phyloP scores from a whole-genome alignment of 495 filamentous ascomycete genomes.

The Penicillium pancosmium region DNA sequence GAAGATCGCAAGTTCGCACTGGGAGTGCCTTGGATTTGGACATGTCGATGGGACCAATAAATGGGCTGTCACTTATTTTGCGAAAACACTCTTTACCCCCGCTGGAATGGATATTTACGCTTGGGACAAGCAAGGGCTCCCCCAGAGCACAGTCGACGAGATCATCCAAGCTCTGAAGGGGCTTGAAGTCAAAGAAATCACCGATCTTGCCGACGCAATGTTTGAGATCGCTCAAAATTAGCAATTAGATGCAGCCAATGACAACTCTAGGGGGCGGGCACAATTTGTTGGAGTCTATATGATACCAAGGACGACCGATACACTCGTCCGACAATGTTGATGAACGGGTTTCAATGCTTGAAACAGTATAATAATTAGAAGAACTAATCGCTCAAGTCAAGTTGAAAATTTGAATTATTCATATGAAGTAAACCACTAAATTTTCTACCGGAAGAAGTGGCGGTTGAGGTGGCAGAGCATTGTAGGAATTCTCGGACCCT shows the following conservation, averaged over 20 bases:
- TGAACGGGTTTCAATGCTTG: too few species aligned
- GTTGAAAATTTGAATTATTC: too few species aligned
- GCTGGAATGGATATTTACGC: constrained; percentile 76
- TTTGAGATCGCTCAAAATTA: constrained; percentile 29
- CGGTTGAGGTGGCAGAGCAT: too few species aligned
- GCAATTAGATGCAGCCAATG: background rate
- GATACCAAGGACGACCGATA: too few species aligned
- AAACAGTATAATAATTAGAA: too few species aligned
- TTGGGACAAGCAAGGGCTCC: constrained; percentile 53
- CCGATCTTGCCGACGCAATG: constrained; percentile 18
- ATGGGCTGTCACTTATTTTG: constrained; percentile 79
- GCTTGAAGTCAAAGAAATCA: constrained; percentile 28
- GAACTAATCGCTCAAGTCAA: too few species aligned
- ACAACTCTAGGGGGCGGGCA: background rate
- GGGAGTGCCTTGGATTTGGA: constrained; percentile 76
- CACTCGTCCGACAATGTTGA: too few species aligned
- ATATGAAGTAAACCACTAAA: too few species aligned
- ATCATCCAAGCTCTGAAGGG: constrained; percentile 48
- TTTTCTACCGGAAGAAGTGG: too few species aligned
- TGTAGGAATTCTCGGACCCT: too few species aligned
- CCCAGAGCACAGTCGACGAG: constrained; percentile 44
- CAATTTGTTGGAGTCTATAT: background rate
- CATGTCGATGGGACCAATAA: constrained; percentile 44
- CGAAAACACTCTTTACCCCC: constrained; percentile 72
- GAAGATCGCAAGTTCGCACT: constrained; percentile 64